Evolutionary conservation across 768 basidiomycete species (phyloP).

Genomic region (Leccinum subtestaceum): DNA sequence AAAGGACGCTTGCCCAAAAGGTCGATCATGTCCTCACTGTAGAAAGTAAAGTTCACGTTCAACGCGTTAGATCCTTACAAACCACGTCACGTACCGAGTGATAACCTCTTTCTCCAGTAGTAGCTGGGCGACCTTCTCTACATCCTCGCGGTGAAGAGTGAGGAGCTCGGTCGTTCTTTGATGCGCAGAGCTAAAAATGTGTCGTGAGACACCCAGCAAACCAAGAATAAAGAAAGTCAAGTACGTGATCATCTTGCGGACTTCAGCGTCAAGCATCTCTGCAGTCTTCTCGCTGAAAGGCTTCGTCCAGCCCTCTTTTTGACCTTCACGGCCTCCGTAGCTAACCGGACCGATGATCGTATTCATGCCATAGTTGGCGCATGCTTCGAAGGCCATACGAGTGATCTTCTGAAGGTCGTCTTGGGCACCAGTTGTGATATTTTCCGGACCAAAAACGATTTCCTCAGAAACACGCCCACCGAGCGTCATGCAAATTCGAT

Average conservation of each 20-base stretch:
- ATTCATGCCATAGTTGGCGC: constrained; percentile 98
- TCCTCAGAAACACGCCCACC: constrained; percentile 98
- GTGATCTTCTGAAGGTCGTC: constrained; percentile 99
- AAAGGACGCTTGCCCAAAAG: constrained; percentile 84
- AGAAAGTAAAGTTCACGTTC: constrained; percentile 1
- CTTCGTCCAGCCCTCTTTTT: constrained; percentile 89
- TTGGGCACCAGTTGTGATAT: constrained; percentile 97
- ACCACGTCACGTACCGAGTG: constrained; percentile 59
- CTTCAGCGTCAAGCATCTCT: constrained; percentile 87
- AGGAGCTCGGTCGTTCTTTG: constrained; percentile 78
- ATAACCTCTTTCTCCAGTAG: constrained; percentile 95
- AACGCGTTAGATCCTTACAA: not conserved
- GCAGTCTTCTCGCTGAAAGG: constrained; percentile 98
- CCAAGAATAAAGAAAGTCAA: constrained; percentile 21
- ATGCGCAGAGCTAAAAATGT: constrained; percentile 60
- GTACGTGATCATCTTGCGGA: constrained; percentile 92
- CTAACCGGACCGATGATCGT: constrained; percentile 91
- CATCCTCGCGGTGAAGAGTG: constrained; percentile 76
- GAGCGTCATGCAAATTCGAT: constrained; percentile 97
- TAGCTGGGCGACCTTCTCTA: constrained; percentile 89
- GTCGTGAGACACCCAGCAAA: constrained; percentile 8
- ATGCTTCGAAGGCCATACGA: constrained; percentile 94
- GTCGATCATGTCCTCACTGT: constrained; percentile 83
- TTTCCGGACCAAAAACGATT: constrained; percentile 89
- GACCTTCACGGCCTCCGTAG: constrained; percentile 84